A percentile compares a stretch with the other conserved stretches of the same genome.
phyloP scores from a whole-genome alignment of 345 rosid species.

The Arabis hirsuta region DNA sequence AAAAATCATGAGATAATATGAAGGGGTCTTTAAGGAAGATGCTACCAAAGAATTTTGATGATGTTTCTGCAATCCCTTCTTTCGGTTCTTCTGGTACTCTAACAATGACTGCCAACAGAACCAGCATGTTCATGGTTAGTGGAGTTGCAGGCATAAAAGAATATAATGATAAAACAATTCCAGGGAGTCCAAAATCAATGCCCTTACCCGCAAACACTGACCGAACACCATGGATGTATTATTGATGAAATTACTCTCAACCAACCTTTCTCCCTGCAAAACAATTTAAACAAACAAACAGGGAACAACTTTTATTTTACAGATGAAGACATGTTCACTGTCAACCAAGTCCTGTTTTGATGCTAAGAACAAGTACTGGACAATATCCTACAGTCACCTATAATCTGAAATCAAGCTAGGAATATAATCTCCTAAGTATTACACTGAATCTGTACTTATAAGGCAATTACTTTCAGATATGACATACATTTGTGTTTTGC shows the following conservation, averaged over 20 bases:
- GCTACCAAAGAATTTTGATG: slow-evolving; percentile 85
- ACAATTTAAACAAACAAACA: not conserved
- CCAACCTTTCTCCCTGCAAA: slow-evolving; percentile 86
- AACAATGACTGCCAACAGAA: slow-evolving; percentile 62
- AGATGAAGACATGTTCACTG: slow-evolving; percentile 19
- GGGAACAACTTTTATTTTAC: not conserved
- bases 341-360: slow-evolving; percentile 18
- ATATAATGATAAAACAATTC: not conserved
- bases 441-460: not conserved
- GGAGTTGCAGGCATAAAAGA: slow-evolving; percentile 4
- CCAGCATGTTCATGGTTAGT: slow-evolving; percentile 9
- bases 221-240: slow-evolving; percentile 96
- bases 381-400: slow-evolving; percentile 15
- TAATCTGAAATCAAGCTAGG: slow-evolving; percentile 21
- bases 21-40: slow-evolving; percentile 13
- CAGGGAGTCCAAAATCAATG: slow-evolving; percentile 32
- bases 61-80: slow-evolving; percentile 85
- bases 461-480: slow-evolving; percentile 4
- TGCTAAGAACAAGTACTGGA: slow-evolving; percentile 26
- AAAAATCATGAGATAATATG: slow-evolving; percentile 15
- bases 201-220: slow-evolving; percentile 78
- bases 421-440: slow-evolving; percentile 16
- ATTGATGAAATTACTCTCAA: slow-evolving; percentile 92
- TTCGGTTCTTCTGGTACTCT: slow-evolving; percentile 92
- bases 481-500: slow-evolving; percentile 25